Conservation (phyloP, 805 yeast species). For the Sugiyamaella valdiviana region DNA sequence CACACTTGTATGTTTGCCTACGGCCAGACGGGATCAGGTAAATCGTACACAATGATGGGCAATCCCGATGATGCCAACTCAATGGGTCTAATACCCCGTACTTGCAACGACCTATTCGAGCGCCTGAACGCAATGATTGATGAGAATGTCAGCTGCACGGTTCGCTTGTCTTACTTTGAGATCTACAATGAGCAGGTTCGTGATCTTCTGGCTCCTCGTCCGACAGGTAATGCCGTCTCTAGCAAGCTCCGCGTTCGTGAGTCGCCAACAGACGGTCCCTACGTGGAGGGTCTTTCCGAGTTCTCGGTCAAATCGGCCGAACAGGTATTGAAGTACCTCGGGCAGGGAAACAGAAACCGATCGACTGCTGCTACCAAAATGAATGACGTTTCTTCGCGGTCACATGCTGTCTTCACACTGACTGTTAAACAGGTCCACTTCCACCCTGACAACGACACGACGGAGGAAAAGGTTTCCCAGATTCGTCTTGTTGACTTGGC, state of each 20-base stretch:
- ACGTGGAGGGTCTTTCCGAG: slow-evolving; percentile 61
- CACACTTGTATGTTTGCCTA: slow-evolving; percentile 72
- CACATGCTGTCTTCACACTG: slow-evolving; percentile 73
- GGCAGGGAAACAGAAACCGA: slow-evolving; percentile 48
- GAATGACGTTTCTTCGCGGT: slow-evolving; percentile 69
- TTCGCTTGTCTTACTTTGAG: slow-evolving; percentile 60
- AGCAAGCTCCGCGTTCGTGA: slow-evolving; percentile 53
- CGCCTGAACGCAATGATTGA: slow-evolving; percentile 36
- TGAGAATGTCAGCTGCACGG: slow-evolving; percentile 36
- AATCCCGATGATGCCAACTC: slow-evolving; percentile 33
- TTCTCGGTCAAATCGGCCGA: slow-evolving; percentile 41
- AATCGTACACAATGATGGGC: slow-evolving; percentile 78
- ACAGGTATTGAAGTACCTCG: slow-evolving; percentile 45
- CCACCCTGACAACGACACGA: slow-evolving; percentile 28
- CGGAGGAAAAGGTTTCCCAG: slow-evolving; percentile 48
- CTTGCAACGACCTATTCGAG: slow-evolving; percentile 49
- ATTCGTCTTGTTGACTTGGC: slow-evolving; percentile 74
- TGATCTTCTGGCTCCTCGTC: slow-evolving; percentile 44
- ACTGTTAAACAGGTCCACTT: slow-evolving; percentile 51
- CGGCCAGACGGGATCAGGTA: slow-evolving; percentile 83
- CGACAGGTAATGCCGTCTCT: slow-evolving; percentile 2
- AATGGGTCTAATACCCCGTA: slow-evolving; percentile 57
- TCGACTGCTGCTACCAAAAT: slow-evolving; percentile 67
- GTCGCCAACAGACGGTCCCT: slow-evolving; percentile 59
- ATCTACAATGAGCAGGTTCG: slow-evolving; percentile 72